Evolutionary conservation across 164 flowering plant genomes (phyloP), one percentile per base, ranked within the genome.

Genomic region (Dillenia suffruticosa): DNA sequence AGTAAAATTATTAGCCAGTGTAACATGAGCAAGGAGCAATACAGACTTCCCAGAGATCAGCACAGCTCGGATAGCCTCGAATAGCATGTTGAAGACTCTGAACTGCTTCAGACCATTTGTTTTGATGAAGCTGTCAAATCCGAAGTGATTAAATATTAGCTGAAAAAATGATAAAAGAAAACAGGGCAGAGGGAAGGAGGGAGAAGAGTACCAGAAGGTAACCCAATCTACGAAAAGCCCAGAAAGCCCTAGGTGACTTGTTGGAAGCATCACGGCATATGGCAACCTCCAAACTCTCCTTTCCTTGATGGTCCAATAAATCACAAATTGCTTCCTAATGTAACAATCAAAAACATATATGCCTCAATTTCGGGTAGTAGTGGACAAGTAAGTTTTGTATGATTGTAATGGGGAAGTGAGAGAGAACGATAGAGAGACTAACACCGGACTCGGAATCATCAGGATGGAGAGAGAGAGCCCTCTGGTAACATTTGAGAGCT

Each of bases 31-130:
- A 54, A 17, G 55, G 16, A 24, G 32, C 9, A 32, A 19, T 14
- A 66, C 79, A 47, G 68, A 91, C 97, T 80, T 95, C 96, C 99
- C 99, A 92, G 63, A 90, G 64, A 71, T 89, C 89, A 66, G 88
- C 80, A 72, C 81, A 81, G 14, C 82, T 72, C 43, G 96, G 97
- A 80, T 75, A 86, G 49, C 96, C 99, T 61, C 96, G 77, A 59
- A 95, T 92, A 64, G 97, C 97, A 72, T 92, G 89, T 64, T 95
- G 97, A 70, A 95, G 90, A 67, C 84, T 83, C 54, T 75, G 97
- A 32, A 88, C 90, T 51, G 99, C 96, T 67, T 88, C 96, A 49
- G 92, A 68, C 90, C 94, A 95, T 69, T 79, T 88, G 58, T 75
- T 80, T 59, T 84, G 87, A 74, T 83, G 81, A 49, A 81, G 79